Evolutionary conservation across 1,284 basidiomycete genomes (phyloP), one percentile per base, ranked within the genome.

Genomic region (Leccinum insolens): DNA sequence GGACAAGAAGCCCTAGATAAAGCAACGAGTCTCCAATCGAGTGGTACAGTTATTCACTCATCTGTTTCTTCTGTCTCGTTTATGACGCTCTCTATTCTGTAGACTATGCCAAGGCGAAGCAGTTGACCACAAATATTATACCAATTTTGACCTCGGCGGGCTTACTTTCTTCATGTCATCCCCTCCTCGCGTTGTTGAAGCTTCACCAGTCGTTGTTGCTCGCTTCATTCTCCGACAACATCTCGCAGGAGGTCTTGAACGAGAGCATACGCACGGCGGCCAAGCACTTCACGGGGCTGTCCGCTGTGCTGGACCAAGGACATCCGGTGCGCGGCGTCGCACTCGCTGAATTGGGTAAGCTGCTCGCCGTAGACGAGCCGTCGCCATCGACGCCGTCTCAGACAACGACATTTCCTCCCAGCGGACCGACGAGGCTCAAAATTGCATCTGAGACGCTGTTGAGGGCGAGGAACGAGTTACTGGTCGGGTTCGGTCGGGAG

Each of bases 301-400:
- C 79, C 15, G 77, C 76, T 3, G 76, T 94, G 4, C 85, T 94
- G 28, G 77, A 83, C 0, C 77, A 82, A 15, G 92, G 92, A 3
- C 95, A 98, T 77, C 95, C 96, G 0, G 86, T 91, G 1, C 85
- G 93, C 5, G 94, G 87, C 0, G 80, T 98, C 46, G 88, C 92
- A 5, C 81, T 92, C 7, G 89, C 91, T 2, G 94, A 96, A 75
- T 82, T 95, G 17, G 95, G 93, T 0, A 95, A 95, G 77, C 80
- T 96, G 3, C 82, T 95, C 7, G 85, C 88, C 1, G 90, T 93
- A 0, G 93, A 94, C 1, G 28, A 28, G 28, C 28, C 28, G 28
- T 28, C 28, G 28, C 28, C 28, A 28, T 28, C 28, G 28, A 28
- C 28, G 28, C 28, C 28, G 28, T 0, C 28, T 28, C 28, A 28